Evolutionary conservation across 805 yeast genomes (phyloP).

Genomic region (Ogataea glucozyma): DNA sequence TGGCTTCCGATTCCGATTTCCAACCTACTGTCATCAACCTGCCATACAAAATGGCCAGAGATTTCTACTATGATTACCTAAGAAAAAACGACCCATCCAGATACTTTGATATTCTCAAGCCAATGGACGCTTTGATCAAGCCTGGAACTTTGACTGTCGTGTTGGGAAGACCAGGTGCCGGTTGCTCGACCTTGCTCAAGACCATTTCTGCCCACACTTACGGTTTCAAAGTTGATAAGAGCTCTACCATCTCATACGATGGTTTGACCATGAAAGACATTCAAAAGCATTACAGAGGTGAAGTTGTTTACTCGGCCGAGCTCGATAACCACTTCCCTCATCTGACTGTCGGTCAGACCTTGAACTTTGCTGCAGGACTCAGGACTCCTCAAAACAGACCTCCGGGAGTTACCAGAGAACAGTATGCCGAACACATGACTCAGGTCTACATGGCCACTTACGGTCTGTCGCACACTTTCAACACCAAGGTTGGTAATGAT

Average conservation of each 20-base stretch:
- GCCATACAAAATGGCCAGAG: constrained; percentile 37
- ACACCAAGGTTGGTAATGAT: constrained; percentile 65
- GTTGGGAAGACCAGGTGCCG: constrained; percentile 82
- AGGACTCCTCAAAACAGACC: constrained; percentile 64
- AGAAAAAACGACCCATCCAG: constrained; percentile 33
- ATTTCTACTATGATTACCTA: constrained; percentile 26
- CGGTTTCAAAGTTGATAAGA: constrained; percentile 53
- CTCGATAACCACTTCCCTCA: constrained; percentile 69
- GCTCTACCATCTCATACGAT: constrained; percentile 50
- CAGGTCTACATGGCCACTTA: constrained; percentile 34
- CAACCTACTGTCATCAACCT: constrained; percentile 58
- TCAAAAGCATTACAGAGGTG: constrained; percentile 58
- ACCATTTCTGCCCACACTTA: constrained; percentile 59
- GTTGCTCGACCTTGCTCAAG: constrained; percentile 68
- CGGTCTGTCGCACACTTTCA: constrained; percentile 47
- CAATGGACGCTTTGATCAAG: constrained; percentile 62
- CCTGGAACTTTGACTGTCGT: constrained; percentile 73
- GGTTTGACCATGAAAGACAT: constrained; percentile 57
- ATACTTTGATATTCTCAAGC: constrained; percentile 55
- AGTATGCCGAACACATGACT: constrained; percentile 54
- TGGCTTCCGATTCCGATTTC: constrained; percentile 67
- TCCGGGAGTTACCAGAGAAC: constrained; percentile 57
- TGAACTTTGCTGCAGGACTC: constrained; percentile 60
- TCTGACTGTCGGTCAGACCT: constrained; percentile 64
- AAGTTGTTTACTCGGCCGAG: constrained; percentile 70